Percentiles rank a stretch among this genome's conserved stretches.
Conservation (phyloP, 331 rosid genomes). For the Rosa hybrid region DNA sequence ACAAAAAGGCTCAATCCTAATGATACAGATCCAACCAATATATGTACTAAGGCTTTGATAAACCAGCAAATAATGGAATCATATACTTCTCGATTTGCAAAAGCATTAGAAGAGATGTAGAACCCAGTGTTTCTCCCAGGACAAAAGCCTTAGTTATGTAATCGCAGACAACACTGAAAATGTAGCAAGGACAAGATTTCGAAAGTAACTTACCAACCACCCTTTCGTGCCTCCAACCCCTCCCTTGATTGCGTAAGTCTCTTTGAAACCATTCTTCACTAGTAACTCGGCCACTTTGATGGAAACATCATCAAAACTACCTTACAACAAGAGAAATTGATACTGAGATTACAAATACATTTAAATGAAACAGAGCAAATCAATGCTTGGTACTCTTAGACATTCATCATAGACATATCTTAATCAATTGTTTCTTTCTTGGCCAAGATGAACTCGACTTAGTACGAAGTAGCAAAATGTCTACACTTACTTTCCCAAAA, state of each 20-base stretch:
- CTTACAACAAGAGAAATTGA: constrained; percentile 61
- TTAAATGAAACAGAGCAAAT: constrained; percentile 7
- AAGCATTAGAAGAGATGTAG: background rate
- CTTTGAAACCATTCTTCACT: constrained; percentile 89
- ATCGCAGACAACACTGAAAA: background rate
- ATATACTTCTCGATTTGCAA: background rate
- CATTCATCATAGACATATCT: background rate
- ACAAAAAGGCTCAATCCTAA: background rate
- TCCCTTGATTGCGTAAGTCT: constrained; percentile 82
- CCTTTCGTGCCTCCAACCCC: constrained; percentile 86
- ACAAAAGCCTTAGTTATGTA: background rate
- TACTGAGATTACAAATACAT: constrained; percentile 28
- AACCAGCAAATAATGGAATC: background rate
- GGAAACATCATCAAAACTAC: constrained; percentile 94
- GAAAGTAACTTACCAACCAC: constrained; percentile 70
- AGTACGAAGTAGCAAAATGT: background rate
- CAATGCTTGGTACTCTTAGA: background rate
- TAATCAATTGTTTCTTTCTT: background rate
- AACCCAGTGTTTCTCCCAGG: background rate
- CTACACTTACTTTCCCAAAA: constrained; percentile 71
- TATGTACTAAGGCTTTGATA: background rate
- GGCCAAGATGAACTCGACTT: no score
- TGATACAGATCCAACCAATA: background rate
- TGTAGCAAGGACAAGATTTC: background rate
- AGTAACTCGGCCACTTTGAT: constrained; percentile 83